A percentile compares a stretch with the other conserved stretches of the same genome.
phyloP scores from a whole-genome alignment of 2,329 filamentous ascomycete species.

The Botrytis tulipae region DNA sequence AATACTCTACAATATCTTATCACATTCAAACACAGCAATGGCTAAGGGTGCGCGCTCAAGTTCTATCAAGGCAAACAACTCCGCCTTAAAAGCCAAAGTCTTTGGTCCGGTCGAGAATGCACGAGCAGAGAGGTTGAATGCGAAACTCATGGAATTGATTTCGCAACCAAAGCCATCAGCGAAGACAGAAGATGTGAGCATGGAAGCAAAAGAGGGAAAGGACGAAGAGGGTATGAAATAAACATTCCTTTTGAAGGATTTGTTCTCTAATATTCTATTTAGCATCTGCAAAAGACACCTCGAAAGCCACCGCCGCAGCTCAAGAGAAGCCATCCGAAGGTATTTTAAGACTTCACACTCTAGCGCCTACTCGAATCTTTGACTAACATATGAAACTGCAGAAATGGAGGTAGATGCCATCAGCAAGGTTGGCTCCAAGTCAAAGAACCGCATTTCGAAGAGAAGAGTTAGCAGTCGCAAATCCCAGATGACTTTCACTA shows the following conservation, averaged over 20 bases:
- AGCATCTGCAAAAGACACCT: conserved; percentile 26
- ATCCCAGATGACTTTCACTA: conserved; percentile 60
- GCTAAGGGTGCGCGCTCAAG: conserved; percentile 83
- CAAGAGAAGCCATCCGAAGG: conserved; percentile 33
- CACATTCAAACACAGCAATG: conserved; percentile 55
- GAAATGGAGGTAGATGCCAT: conserved; percentile 57
- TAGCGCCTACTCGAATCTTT: conserved; percentile 2
- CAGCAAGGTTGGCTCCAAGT: conserved; percentile 41
- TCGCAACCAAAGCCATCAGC: conserved; percentile 67
- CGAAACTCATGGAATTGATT: conserved; percentile 79
- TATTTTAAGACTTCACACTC: conserved; percentile 15
- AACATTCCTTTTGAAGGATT: background rate
- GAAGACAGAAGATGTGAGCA: conserved; percentile 50
- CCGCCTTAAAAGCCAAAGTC: conserved; percentile 73
- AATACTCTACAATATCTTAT: no score
- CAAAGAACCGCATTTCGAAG: conserved; percentile 57
- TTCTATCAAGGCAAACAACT: conserved; percentile 78
- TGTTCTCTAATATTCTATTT: conserved; percentile 22
- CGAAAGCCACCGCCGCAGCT: conserved; percentile 19
- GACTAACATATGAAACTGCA: conserved; percentile 23
- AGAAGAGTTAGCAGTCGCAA: conserved; percentile 47
- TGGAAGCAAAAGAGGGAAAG: conserved; percentile 43
- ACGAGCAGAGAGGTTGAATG: conserved; percentile 77
- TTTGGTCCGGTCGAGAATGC: conserved; percentile 81
- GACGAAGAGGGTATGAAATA: conserved; percentile 8